Evolutionary conservation across 2,329 filamentous ascomycete species (phyloP).

Genomic region (Gaeumannomyces sp.): DNA sequence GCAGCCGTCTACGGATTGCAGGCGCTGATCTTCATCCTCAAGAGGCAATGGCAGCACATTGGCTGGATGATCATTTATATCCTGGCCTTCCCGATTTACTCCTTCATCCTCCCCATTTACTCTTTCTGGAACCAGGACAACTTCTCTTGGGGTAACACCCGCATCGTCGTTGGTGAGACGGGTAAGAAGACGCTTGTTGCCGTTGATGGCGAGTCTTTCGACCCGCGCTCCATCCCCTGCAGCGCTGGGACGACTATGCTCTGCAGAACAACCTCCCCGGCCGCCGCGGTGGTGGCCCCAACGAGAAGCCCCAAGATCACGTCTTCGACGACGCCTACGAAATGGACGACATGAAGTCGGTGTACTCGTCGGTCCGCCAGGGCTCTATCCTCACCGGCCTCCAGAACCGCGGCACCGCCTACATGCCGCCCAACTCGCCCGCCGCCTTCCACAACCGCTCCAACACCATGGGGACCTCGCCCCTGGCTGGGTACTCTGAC

Average conservation of each 20-base stretch:
- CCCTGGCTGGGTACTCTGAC: constrained; percentile 39
- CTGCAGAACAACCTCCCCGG: constrained; percentile 80
- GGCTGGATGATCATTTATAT: constrained; percentile 99
- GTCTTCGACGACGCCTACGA: constrained; percentile 69
- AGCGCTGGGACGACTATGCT: constrained; percentile 97
- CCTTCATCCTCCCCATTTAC: constrained; percentile 84
- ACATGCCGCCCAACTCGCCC: constrained; percentile 77
- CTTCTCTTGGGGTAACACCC: constrained; percentile 97
- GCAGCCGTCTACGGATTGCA: constrained; percentile 92
- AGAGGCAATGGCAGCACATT: constrained; percentile 95
- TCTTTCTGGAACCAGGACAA: constrained; percentile 99
- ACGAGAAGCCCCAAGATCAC: constrained; percentile 53
- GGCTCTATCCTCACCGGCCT: constrained; percentile 86
- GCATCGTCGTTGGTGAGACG: constrained; percentile 92
- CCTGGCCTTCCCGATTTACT: constrained; percentile 90
- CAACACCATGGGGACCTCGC: constrained; percentile 31
- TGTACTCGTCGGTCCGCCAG: constrained; percentile 86
- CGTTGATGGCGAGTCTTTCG: constrained; percentile 76
- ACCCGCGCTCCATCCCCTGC: constrained; percentile 86
- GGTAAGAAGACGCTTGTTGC: constrained; percentile 87
- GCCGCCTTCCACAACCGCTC: constrained; percentile 44
- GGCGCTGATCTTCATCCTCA: constrained; percentile 91
- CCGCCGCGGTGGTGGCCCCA: constrained; percentile 67
- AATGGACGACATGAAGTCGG: constrained; percentile 96
- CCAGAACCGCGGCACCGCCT: constrained; percentile 58